Evolutionary conservation across 163 green algal species (phyloP).

Genomic region (Scenedesmus sp.): DNA sequence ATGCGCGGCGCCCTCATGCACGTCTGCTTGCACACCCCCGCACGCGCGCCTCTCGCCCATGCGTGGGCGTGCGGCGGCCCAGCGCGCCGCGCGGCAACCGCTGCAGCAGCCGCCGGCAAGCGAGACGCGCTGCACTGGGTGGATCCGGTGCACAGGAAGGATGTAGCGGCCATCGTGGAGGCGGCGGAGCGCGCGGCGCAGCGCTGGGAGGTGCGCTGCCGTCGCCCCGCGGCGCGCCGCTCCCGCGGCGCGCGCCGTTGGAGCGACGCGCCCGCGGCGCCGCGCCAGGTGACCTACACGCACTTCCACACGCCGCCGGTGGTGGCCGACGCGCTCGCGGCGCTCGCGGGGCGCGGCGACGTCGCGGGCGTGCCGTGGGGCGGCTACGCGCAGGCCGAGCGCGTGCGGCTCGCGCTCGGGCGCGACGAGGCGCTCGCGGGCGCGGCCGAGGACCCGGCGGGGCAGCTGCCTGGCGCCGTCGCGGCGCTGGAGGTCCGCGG

Average conservation of each 20-base stretch:
- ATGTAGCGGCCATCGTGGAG: slow-evolving; percentile 65
- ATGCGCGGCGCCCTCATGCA: too few species aligned
- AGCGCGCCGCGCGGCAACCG: too few species aligned
- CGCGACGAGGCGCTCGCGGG: slow-evolving; percentile 48
- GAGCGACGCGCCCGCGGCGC: too few species aligned
- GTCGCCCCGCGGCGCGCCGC: too few species aligned
- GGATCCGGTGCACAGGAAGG: too few species aligned
- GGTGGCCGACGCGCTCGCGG: slow-evolving; percentile 51
- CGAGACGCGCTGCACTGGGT: too few species aligned
- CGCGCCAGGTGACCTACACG: slow-evolving; percentile 39
- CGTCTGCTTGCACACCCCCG: too few species aligned
- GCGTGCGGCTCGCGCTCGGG: slow-evolving; percentile 61
- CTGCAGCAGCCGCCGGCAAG: too few species aligned
- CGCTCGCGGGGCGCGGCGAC: slow-evolving; percentile 44
- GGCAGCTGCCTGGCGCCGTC: slow-evolving; percentile 9
- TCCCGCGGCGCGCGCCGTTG: too few species aligned
- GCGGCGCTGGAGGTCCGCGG: slow-evolving; percentile 50
- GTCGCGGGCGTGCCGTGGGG: slow-evolving; percentile 70
- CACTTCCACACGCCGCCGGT: slow-evolving; percentile 72
- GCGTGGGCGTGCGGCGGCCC: too few species aligned
- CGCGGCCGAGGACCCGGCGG: background rate
- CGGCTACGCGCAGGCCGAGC: slow-evolving; percentile 78
- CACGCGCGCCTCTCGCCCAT: too few species aligned
- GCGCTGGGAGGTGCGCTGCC: slow-evolving; percentile 63
- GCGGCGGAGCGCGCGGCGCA: slow-evolving; percentile 59